Evolutionary conservation across 306 rosid genomes (phyloP).

Genomic region (Albizia julibrissin): DNA sequence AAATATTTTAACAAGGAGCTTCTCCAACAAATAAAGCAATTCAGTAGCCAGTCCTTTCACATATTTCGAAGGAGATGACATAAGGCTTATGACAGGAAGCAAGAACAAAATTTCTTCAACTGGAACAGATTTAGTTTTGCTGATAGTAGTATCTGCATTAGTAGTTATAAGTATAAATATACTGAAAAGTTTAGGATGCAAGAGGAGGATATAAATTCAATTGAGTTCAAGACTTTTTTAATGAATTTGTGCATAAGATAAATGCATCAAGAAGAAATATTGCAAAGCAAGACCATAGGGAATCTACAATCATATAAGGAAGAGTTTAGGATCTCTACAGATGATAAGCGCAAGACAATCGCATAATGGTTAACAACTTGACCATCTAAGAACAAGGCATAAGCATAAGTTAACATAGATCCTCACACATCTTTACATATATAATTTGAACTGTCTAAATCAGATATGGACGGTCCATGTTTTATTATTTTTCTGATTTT

Average conservation of each 20-base stretch:
- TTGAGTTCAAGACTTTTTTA: slow-evolving; percentile 14
- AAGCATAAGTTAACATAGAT: slow-evolving; percentile 20
- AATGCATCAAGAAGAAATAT: slow-evolving; percentile 14
- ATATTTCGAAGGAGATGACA: slow-evolving; percentile 87
- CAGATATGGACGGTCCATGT: background rate
- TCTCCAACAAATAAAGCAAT: slow-evolving; percentile 66
- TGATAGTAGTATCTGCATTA: slow-evolving; percentile 57
- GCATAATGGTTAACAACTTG: slow-evolving; percentile 20
- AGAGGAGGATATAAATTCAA: slow-evolving; percentile 23
- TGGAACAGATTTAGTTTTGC: slow-evolving; percentile 39
- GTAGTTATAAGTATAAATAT: slow-evolving; percentile 28
- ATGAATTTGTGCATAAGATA: slow-evolving; percentile 24
- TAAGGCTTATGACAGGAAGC: slow-evolving; percentile 77
- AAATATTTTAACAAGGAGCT: slow-evolving; percentile 51
- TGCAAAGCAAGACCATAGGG: slow-evolving; percentile 6
- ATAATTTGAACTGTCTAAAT: background rate
- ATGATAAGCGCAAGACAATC: slow-evolving; percentile 23
- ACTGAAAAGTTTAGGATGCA: slow-evolving; percentile 15
- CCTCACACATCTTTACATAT: background rate
- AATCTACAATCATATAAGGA: slow-evolving; percentile 1
- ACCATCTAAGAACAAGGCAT: background rate
- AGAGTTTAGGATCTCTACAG: slow-evolving; percentile 19
- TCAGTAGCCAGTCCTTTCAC: slow-evolving; percentile 76
- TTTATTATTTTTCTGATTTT: background rate
- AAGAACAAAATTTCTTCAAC: slow-evolving; percentile 79